phyloP scores from a whole-genome alignment of 352 stramenopile genomes.

The Pythium phragmitis region DNA sequence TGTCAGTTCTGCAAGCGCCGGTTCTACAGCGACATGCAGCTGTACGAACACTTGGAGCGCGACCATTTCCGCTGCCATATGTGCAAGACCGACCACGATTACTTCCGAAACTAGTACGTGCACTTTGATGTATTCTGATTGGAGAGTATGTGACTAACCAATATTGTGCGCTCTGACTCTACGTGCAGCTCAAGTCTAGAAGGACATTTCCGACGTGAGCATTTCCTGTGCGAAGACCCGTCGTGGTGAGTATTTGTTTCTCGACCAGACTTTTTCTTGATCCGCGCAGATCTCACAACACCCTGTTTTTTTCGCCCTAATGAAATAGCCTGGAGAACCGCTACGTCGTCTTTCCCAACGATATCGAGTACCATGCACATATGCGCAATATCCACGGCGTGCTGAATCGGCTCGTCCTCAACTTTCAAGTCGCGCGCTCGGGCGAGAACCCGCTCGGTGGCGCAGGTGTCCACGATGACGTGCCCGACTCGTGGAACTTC shows the following conservation, averaged over 20 bases:
- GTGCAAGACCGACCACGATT: slow-evolving; percentile 85
- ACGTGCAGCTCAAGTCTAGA: slow-evolving; percentile 68
- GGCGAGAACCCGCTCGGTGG: slow-evolving; percentile 60
- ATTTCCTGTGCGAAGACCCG: slow-evolving; percentile 84
- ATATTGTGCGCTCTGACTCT: background rate
- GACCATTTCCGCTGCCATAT: slow-evolving; percentile 91
- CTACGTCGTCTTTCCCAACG: slow-evolving; percentile 85
- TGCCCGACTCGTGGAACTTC: slow-evolving; percentile 66
- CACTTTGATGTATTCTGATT: background rate
- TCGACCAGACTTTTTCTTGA: background rate
- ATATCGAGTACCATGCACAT: slow-evolving; percentile 86
- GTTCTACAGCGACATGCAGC: slow-evolving; percentile 83
- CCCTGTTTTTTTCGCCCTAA: background rate
- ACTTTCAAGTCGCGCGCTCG: slow-evolving; percentile 66
- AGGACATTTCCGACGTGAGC: slow-evolving; percentile 80
- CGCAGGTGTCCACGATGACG: slow-evolving; percentile 25
- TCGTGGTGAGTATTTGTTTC: slow-evolving; percentile 45
- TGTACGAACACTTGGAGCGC: slow-evolving; percentile 86
- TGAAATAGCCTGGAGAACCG: slow-evolving; percentile 64
- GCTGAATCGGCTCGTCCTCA: slow-evolving; percentile 68
- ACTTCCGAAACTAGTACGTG: slow-evolving; percentile 89
- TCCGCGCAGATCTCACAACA: background rate
- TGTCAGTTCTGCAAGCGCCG: slow-evolving; percentile 88
- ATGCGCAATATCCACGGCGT: slow-evolving; percentile 78
- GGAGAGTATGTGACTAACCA: background rate